A percentile compares a stretch with the other conserved stretches of the same genome.
phyloP scores from a whole-genome alignment of 345 rosid species.

The Acer negundo region DNA sequence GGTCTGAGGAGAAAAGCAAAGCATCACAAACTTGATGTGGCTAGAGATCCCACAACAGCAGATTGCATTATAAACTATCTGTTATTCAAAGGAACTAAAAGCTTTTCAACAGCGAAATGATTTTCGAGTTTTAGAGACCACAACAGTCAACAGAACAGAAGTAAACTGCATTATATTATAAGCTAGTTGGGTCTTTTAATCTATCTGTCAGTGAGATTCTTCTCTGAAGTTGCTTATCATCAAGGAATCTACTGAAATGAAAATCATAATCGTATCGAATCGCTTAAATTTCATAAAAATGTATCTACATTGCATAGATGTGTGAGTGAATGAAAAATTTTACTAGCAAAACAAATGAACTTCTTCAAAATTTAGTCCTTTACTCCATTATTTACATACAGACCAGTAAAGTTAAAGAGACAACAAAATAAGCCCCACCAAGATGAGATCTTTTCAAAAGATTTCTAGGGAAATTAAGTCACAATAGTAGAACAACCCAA shows the following conservation, averaged over 20 bases:
- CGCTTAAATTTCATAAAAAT: not conserved
- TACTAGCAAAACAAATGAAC: not conserved
- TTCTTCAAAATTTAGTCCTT: not conserved
- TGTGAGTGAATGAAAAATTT: not conserved
- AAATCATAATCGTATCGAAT: not conserved
- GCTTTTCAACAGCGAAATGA: too few species aligned
- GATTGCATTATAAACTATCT: not conserved
- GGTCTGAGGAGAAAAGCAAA: not conserved
- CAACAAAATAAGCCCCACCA: slow-evolving; percentile 13
- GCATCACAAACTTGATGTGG: not conserved
- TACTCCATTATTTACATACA: not conserved
- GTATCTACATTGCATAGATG: not conserved
- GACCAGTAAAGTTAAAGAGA: not conserved
- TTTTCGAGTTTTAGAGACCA: not conserved
- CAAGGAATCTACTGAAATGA: not conserved
- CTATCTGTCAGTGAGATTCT: too few species aligned
- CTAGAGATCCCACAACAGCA: not conserved
- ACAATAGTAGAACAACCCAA: slow-evolving; percentile 4
- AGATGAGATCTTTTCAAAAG: not conserved
- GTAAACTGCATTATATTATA: not conserved
- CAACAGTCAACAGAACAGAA: not conserved
- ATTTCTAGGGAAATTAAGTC: not conserved
- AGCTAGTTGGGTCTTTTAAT: too few species aligned
- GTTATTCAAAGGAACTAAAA: too few species aligned
- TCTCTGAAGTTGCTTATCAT: not conserved